Evolutionary conservation across 495 filamentous ascomycete species (phyloP), one percentile per base, ranked within the genome.

Genomic region (Xylaria intraflava): DNA sequence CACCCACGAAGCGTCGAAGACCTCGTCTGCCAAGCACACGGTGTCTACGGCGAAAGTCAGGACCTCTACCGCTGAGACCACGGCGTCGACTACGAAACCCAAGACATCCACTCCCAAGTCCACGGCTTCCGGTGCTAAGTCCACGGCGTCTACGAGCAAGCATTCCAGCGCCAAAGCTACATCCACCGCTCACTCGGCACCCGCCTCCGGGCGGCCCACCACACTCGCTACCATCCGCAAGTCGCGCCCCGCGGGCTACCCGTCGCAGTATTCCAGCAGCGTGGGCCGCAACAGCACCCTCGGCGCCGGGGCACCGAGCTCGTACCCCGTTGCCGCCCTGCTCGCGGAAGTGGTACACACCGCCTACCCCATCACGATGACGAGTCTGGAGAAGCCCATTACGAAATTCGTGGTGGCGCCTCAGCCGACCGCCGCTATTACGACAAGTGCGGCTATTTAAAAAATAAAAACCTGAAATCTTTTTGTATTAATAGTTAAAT

Each of bases 301-400:
- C 22, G 33, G 33, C n/a, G 23, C 26, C 20, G 47, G 47, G 6
- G 23, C n/a, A 3, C 35, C 35, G 11, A 49, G 47, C 17, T 49
- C 47, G 2, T 29, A 27, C 24, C 33, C 47, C 16, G 47, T 41
- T 9, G 33, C 20, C 1, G 24, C 47, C 1, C n/a, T n/a, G n/a
- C 47, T 22, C 24, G 30, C 49, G 29, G 12, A 35, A 12, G 40
- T 14, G 1, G n/a, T 20, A 27, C 49, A 19, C 29, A 42, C 26
- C 1, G 40, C 36, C 19, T 44, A 43, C 20, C 40, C 49, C 12
- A 51, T 51, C 6, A 51, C 49, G 7, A 20, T 51, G 30, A 40
- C 42, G 27, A 44, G 39, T 22, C 30, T 51, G 8, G 49, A 39
- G 20, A 51, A 27, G 39, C 49, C 49, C 14, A 44, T 51, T n/a